Evolutionary conservation across 2,329 filamentous ascomycete genomes (phyloP), one percentile per base, ranked within the genome.

Genomic region (Pseudopyrenochaeta lycopersici): DNA sequence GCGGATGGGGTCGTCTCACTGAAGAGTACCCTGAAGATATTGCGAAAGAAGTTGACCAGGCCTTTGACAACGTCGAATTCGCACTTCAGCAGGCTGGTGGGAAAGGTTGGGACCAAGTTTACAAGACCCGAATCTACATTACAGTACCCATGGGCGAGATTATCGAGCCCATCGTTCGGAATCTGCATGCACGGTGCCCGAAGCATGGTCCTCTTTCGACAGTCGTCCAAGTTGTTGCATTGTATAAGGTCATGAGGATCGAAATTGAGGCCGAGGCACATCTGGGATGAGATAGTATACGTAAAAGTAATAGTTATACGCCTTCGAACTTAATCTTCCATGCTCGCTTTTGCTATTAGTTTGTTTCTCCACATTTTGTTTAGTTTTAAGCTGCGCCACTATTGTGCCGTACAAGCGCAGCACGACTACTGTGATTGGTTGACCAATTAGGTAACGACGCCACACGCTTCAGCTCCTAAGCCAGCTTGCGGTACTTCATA

Each of bases 51-150:
- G 50, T 73, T n/a, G 62, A 64, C 11, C 67, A 66, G 39, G 81
- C 83, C 0, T 86, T 87, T 57, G 70, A 64, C 11, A 87, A 86
- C 52, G 80, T 86, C 10, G 81, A 87, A 1, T 65, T 75, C n/a
- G 76, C 73, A 33, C 68, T 87, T 6, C 77, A 77, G 36, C 62
- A 80, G 10, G 83, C 82, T 0, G 84, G 85, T 1, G 82, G 81
- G 0, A 78, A 80, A 46, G 82, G 82, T 1, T 82, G 81, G 78
- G 65, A 71, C 9, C 81, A 85, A 54, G 82, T 86, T 0, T 72
- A 69, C 49, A 70, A 66, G 23, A 38, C 61, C 3, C 52, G 64
- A 1, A 23, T 64, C 1, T 70, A 66, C 23, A 51, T 63, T n/a
- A 60, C 56, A 2, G 48, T 55, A 1, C 39, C 56, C 4, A 47